Base-by-base conservation (phyloP, 257 asterid species). In the Plantago major region DNA sequence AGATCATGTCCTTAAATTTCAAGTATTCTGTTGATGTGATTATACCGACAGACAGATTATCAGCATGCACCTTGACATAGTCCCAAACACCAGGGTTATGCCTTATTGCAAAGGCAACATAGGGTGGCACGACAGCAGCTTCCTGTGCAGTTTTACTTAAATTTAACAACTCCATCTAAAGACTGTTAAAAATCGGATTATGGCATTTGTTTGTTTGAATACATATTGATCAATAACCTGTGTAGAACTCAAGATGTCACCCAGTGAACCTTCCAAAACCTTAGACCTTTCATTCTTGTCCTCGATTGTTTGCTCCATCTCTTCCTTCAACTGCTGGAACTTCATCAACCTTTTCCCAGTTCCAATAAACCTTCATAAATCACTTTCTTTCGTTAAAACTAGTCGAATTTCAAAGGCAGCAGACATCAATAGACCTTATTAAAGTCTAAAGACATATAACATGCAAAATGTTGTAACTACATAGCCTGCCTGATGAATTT, bases 121-220 rank as follows among this genome's bases (percentile, higher is more conserved):
- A 55, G 60, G 94, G 95, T 17, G 91, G 94, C 16, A 89, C 87
- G 64, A 86, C 79, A 10, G 81, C 84, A 49, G 91, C 95, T 83
- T 86, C 95, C 94, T 85, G 92, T 76, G 72, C 30, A 26, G 1
- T 9, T 38, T 62, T 72, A 14, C 22, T 47, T 30, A 48, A 58
- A 49, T 50, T 22, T 22, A 22, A 22, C 26, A 22, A 22, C 26
- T 22, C 26, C 26, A 1, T 22, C 26, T 22, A 22, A 1, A 22
- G 26, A 22, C 6, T 33, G 40, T 33, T 33, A 5, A 7, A 22
- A 33, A 33, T 33, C 40, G 40, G 40, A 7, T 33, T 1, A 33
- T 33, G 6, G 42, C 11, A 11, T 9, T n/a, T 7, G 11, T 12
- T 59, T 59, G 12, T 59, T 43, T 59, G 15, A 6, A 42, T 3